phyloP scores from a whole-genome alignment of 306 rosid genomes.

The Astragalus glycyphyllos region DNA sequence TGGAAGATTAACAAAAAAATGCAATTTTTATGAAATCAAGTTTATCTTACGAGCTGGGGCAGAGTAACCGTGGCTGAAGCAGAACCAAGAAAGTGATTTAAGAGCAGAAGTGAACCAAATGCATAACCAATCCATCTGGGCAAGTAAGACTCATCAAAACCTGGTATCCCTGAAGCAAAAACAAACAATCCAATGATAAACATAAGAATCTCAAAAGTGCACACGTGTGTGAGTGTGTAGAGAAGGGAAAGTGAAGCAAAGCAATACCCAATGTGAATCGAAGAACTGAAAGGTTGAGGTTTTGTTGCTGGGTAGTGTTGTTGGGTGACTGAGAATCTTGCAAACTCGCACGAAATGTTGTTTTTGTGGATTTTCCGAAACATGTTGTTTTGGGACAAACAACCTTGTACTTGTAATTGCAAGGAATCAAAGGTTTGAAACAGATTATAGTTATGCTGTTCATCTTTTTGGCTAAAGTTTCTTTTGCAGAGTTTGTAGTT shows the following conservation, averaged over 20 bases:
- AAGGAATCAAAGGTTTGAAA: constrained; percentile 47
- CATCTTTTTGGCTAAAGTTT: constrained; percentile 43
- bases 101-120: constrained; percentile 77
- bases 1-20: not conserved
- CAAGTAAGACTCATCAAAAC: constrained; percentile 92
- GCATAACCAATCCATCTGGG: constrained; percentile 98
- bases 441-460: constrained; percentile 29
- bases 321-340: constrained; percentile 58
- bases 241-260: constrained; percentile 60
- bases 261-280: constrained; percentile 92
- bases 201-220: constrained; percentile 10
- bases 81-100: constrained; percentile 77
- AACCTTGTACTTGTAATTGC: not conserved
- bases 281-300: constrained; percentile 85
- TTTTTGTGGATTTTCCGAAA: constrained; percentile 35
- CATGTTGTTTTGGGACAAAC: constrained; percentile 46
- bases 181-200: not conserved
- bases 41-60: constrained; percentile 64
- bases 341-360: constrained; percentile 54
- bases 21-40: not conserved
- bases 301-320: constrained; percentile 45
- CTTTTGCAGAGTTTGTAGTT: no score
- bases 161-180: constrained; percentile 74
- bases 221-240: not conserved
- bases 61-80: constrained; percentile 58